These are phyloP conservation scores for Groenewaldozyma auringiensis DNA, from an alignment of 1,139 yeast species.

Conservation along the genomic window DNA sequence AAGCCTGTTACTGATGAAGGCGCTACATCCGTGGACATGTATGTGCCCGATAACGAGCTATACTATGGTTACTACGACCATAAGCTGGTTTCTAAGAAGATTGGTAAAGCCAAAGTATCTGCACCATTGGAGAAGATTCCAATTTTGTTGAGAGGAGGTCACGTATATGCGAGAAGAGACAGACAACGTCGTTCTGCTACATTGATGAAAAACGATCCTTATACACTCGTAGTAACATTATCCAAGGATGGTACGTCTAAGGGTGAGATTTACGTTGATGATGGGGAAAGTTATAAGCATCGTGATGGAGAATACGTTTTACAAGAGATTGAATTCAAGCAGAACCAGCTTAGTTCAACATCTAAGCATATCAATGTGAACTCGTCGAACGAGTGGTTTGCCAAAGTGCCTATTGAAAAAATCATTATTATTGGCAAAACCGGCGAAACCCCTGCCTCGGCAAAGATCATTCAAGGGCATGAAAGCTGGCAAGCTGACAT, in stretches of 20 bases:
- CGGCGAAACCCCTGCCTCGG: conserved; percentile 9
- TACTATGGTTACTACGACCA: conserved; percentile 49
- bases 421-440: conserved; percentile 46
- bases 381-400: conserved; percentile 9
- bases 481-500: conserved; percentile 34
- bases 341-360: conserved; percentile 59
- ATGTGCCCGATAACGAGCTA: conserved; percentile 54
- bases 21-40: conserved; percentile 39
- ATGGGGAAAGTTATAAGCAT: conserved; percentile 69
- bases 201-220: conserved; percentile 77
- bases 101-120: conserved; percentile 11
- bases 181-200: conserved; percentile 74
- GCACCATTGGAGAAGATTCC: conserved; percentile 65
- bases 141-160: conserved; percentile 68
- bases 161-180: conserved; percentile 57
- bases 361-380: conserved; percentile 7
- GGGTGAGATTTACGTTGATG: conserved; percentile 68
- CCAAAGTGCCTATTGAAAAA: conserved; percentile 42
- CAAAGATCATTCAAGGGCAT: conserved; percentile 32
- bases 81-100: conserved; percentile 31
- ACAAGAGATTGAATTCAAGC: conserved; percentile 21
- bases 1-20: conserved; percentile 71
- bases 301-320: conserved; percentile 21
- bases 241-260: conserved; percentile 40
- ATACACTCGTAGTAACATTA: conserved; percentile 62